Evolutionary conservation across 345 rosid species (phyloP).

Genomic region (Murraya paniculata): DNA sequence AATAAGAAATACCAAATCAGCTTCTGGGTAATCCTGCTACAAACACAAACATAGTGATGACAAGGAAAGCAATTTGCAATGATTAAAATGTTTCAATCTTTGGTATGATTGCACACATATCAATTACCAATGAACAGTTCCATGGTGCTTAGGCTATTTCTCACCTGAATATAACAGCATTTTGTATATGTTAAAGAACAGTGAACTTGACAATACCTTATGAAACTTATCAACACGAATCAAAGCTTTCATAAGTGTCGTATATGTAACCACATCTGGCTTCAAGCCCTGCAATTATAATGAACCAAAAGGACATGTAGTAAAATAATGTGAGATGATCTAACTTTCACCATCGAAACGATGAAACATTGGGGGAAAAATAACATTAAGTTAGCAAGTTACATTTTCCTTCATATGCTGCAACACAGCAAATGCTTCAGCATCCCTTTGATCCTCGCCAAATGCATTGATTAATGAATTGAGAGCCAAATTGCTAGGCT

Average conservation of each 20-base stretch:
- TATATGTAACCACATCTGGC: conserved; percentile 93
- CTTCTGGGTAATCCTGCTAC: not conserved
- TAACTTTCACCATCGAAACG: not conserved
- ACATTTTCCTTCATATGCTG: conserved; percentile 96
- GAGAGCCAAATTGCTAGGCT: conserved; percentile 80
- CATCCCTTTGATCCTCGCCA: conserved; percentile 92
- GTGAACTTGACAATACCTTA: conserved; percentile 45
- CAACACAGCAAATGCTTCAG: conserved; percentile 87
- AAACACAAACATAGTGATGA: not conserved
- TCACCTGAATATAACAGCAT: not conserved
- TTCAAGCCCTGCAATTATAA: conserved; percentile 62
- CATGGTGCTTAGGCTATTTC: not conserved
- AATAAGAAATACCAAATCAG: not conserved
- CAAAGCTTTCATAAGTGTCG: conserved; percentile 91
- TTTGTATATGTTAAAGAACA: not conserved
- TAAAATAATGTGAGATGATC: conserved; percentile 3
- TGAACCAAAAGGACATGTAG: conserved; percentile 23
- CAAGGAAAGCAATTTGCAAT: not conserved
- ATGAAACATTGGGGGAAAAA: not conserved
- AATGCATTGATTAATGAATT: conserved; percentile 94
- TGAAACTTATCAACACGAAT: conserved; percentile 84
- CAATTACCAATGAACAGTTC: not conserved
- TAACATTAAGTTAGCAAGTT: conserved; percentile 11
- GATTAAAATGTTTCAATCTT: not conserved
- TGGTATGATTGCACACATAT: not conserved